Evolutionary conservation across 371 early-diverging fungal species (phyloP).

Genomic region (Phascolomyces articulosus): DNA sequence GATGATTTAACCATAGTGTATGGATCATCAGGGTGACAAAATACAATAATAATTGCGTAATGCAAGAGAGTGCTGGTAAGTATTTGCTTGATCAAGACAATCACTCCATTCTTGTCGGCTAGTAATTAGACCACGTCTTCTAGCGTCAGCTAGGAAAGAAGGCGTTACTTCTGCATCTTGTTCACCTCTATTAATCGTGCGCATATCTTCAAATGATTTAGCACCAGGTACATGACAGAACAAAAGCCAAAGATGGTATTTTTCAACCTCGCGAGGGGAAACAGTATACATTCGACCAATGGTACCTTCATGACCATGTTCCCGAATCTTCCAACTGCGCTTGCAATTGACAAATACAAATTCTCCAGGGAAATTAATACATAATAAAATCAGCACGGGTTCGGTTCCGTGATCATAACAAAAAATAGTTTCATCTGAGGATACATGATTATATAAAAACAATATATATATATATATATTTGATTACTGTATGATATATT

Average conservation of each 20-base stretch:
- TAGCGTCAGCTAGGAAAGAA: conserved; percentile 7
- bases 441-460: too few relatives aligned
- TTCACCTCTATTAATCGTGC: conserved; percentile 6
- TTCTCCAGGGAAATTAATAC: not conserved
- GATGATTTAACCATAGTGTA: not conserved
- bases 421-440: too few relatives aligned
- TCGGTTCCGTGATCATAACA: too few relatives aligned
- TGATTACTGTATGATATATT: too few relatives aligned
- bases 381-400: too few relatives aligned
- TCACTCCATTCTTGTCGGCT: not conserved
- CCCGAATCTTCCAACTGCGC: not conserved
- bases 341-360: not conserved
- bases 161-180: not conserved
- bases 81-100: not conserved
- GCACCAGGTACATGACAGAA: conserved; percentile 15
- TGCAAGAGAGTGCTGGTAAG: too few relatives aligned
- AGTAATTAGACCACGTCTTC: not conserved
- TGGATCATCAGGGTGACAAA: not conserved
- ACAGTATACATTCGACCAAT: too few relatives aligned
- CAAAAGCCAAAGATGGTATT: not conserved
- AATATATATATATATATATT: too few relatives aligned
- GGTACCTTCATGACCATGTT: not conserved
- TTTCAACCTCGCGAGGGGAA: not conserved
- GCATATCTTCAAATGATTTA: conserved; percentile 2
- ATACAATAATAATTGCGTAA: not conserved